These are phyloP conservation scores for Candida sp. DNA, from an alignment of 1,139 yeast genomes.

Conservation along the genomic window DNA sequence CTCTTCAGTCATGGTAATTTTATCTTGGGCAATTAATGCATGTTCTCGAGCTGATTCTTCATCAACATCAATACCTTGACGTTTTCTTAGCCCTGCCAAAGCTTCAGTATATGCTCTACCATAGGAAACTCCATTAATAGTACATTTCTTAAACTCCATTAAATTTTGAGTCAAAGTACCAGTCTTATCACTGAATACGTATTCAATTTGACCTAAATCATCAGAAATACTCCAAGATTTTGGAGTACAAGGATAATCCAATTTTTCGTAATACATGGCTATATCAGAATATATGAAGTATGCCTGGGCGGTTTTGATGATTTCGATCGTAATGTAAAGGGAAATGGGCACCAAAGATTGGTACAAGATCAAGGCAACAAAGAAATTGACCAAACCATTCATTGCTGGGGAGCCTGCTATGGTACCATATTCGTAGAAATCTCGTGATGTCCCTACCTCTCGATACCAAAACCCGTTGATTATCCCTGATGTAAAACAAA, in stretches of 20 bases:
- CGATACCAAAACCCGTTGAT: constrained; percentile 50
- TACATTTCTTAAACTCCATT: constrained; percentile 60
- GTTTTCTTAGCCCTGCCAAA: constrained; percentile 52
- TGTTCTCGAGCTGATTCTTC: constrained; percentile 40
- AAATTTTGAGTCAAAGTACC: constrained; percentile 60
- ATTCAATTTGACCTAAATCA: constrained; percentile 64
- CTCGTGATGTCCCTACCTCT: constrained; percentile 29
- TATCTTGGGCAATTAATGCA: constrained; percentile 35
- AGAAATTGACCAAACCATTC: constrained; percentile 50
- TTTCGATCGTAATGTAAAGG: constrained; percentile 56
- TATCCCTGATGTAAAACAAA: constrained; percentile 52
- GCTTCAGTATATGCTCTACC: constrained; percentile 66
- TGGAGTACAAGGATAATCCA: constrained; percentile 60
- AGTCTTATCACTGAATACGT: constrained; percentile 59
- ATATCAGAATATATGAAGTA: constrained; percentile 53
- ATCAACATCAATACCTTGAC: constrained; percentile 54
- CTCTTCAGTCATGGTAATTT: constrained; percentile 30
- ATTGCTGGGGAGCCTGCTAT: constrained; percentile 48
- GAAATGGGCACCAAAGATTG: constrained; percentile 61
- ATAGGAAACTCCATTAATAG: constrained; percentile 51
- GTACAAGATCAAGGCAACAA: constrained; percentile 52
- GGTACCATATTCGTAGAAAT: constrained; percentile 47
- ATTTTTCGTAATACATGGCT: constrained; percentile 46
- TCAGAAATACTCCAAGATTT: constrained; percentile 63
- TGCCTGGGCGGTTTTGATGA: constrained; percentile 57